A percentile compares a stretch with the other conserved stretches of the same genome.
phyloP scores from a whole-genome alignment of 2,329 filamentous ascomycete genomes.

The Pseudopithomyces maydicus region DNA sequence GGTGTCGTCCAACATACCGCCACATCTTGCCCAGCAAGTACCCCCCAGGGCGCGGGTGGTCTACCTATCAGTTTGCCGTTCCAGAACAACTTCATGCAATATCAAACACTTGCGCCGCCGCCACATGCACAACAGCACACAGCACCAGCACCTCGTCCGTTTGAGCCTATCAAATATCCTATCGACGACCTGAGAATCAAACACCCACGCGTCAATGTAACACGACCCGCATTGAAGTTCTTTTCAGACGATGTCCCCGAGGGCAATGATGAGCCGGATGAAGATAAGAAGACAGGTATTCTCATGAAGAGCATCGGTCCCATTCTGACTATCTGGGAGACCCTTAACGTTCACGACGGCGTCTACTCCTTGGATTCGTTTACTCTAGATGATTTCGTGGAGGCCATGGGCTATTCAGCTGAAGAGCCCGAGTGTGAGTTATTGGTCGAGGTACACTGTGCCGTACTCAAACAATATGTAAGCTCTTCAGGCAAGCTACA shows the following conservation, averaged over 20 bases:
- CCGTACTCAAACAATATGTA: conserved; percentile 85
- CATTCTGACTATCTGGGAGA: conserved; percentile 92
- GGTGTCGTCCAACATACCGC: conserved; percentile 18
- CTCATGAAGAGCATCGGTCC: conserved; percentile 84
- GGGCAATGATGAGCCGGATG: conserved; percentile 42
- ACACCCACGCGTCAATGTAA: conserved; percentile 64
- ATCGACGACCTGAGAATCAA: conserved; percentile 90
- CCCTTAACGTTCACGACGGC: conserved; percentile 96
- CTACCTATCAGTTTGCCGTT: conserved; percentile 30
- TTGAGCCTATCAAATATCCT: conserved; percentile 81
- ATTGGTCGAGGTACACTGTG: conserved; percentile 88
- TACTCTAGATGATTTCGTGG: conserved; percentile 93
- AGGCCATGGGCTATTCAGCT: conserved; percentile 80
- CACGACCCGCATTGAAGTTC: conserved; percentile 78
- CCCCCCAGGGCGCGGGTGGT: conserved; percentile 20
- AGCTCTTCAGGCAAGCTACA: conserved; percentile 79
- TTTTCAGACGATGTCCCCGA: conserved; percentile 66
- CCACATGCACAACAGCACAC: neutral
- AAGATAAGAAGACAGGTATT: conserved; percentile 59
- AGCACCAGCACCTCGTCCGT: conserved; percentile 47
- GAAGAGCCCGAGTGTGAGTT: conserved; percentile 79
- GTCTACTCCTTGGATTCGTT: conserved; percentile 95
- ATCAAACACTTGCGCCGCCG: conserved; percentile 34
- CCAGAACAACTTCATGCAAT: conserved; percentile 50
- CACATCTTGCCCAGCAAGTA: conserved; percentile 27